Evolutionary conservation across 2,329 filamentous ascomycete species (phyloP).

Genomic region (Neonectria ditissima): DNA sequence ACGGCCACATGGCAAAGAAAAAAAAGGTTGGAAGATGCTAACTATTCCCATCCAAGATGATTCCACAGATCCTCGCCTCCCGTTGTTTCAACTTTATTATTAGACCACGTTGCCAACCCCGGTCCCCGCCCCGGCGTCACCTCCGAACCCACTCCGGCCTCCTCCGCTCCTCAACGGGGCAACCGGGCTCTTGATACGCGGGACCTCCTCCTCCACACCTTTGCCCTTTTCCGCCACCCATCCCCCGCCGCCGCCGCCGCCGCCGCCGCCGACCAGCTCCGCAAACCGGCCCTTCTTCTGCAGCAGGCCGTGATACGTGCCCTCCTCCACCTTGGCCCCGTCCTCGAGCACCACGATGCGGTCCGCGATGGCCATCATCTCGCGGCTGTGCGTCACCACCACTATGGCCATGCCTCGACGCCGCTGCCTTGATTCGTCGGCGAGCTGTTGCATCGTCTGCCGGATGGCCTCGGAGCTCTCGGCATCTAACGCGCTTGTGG

Average conservation of each 20-base stretch:
- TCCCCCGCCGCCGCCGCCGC: conserved; percentile 47
- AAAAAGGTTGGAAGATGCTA: not conserved
- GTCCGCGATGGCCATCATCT: conserved; percentile 89
- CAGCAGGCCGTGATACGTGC: conserved; percentile 72
- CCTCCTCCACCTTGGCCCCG: conserved; percentile 74
- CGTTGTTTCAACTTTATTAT: not conserved
- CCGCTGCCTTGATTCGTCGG: conserved; percentile 47
- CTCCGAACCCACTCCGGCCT: not conserved
- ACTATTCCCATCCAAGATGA: not conserved
- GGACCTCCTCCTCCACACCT: not conserved
- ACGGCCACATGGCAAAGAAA: not conserved
- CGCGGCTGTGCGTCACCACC: conserved; percentile 82
- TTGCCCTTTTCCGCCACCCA: conserved; percentile 24
- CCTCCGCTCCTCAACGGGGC: not conserved
- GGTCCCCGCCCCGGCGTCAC: not conserved
- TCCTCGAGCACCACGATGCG: conserved; percentile 79
- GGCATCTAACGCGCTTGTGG: conserved; percentile 82
- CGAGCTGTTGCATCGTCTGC: conserved; percentile 68
- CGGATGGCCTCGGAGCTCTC: conserved; percentile 74
- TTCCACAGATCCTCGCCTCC: not conserved
- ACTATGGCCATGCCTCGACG: conserved; percentile 72
- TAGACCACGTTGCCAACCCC: not conserved
- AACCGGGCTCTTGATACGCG: not conserved
- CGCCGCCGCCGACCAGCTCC: conserved; percentile 59
- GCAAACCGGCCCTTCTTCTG: conserved; percentile 58